A percentile compares a stretch with the other conserved stretches of the same genome.
phyloP scores from a whole-genome alignment of 1,284 basidiomycete genomes.

The Sphagnurus paluster region DNA sequence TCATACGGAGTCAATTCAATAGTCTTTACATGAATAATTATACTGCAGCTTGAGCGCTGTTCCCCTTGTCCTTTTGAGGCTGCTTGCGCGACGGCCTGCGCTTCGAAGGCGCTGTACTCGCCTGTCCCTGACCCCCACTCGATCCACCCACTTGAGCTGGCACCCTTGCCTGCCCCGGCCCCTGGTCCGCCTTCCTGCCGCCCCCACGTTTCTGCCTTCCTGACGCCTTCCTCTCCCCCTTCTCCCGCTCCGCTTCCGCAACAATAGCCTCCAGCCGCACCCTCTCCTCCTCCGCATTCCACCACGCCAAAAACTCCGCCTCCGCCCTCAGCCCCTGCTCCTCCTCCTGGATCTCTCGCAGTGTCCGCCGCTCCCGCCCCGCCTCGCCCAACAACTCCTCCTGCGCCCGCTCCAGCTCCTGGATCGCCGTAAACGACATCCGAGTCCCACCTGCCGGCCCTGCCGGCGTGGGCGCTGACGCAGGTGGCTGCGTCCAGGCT shows the following conservation, averaged over 20 bases:
- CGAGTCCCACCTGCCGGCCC: slow-evolving; percentile 35
- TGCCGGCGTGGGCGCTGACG: slow-evolving; percentile 39
- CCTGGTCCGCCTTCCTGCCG: neutral
- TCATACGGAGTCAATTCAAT: too few species aligned
- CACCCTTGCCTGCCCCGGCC: neutral
- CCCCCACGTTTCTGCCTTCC: slow-evolving; percentile 11
- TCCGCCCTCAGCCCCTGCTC: slow-evolving; percentile 68
- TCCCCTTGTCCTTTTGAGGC: too few species aligned
- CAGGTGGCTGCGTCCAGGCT: slow-evolving; percentile 60
- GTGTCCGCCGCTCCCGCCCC: slow-evolving; percentile 56
- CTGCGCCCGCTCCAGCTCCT: slow-evolving; percentile 69
- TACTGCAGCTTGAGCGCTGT: too few species aligned
- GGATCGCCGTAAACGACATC: slow-evolving; percentile 81
- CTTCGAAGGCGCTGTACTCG: too few species aligned
- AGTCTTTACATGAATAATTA: too few species aligned
- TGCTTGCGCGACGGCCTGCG: too few species aligned
- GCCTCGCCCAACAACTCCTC: slow-evolving; percentile 31
- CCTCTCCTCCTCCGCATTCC: slow-evolving; percentile 75
- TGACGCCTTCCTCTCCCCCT: slow-evolving; percentile 5
- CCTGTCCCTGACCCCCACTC: too few species aligned
- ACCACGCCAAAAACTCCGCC: slow-evolving; percentile 83
- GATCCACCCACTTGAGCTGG: too few species aligned
- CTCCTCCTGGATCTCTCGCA: slow-evolving; percentile 85
- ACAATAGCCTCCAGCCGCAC: slow-evolving; percentile 17
- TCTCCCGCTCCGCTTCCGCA: slow-evolving; percentile 2